Conservation (phyloP, 140 eudicot genomes). For the Stevia rebaudiana region DNA sequence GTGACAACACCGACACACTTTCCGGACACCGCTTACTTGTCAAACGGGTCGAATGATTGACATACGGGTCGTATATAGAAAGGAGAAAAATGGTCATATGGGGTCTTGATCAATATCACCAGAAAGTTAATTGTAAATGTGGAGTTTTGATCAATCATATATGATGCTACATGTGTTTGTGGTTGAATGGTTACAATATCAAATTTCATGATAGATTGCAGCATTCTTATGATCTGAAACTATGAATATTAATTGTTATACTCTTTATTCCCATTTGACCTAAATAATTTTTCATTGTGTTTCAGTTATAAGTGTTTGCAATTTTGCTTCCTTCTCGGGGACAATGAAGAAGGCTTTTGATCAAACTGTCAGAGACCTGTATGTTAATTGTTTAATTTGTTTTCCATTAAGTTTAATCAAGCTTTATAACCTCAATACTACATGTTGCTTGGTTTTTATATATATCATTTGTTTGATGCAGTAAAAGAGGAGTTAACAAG, state of each 20-base stretch:
- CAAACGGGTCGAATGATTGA: no score
- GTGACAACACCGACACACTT: not conserved
- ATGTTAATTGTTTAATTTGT: slow-evolving; percentile 33
- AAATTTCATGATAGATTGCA: not conserved
- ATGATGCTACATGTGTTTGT: slow-evolving; percentile 5
- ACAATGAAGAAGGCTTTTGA: slow-evolving; percentile 89
- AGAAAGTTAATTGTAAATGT: not conserved
- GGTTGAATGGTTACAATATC: not conserved
- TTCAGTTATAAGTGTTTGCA: slow-evolving; percentile 27
- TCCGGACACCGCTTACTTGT: no score
- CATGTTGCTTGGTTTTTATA: not conserved
- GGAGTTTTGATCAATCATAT: not conserved
- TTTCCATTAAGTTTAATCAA: not conserved
- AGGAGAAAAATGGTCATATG: no score
- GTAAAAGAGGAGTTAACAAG: slow-evolving; percentile 87
- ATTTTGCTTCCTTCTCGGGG: slow-evolving; percentile 24
- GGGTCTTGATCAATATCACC: not conserved
- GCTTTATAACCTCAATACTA: not conserved
- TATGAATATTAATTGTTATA: not conserved
- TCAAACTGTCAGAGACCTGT: slow-evolving; percentile 95
- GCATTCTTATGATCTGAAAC: no score
- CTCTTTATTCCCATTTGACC: not conserved
- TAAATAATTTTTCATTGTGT: not conserved
- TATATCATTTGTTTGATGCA: slow-evolving; percentile 27
- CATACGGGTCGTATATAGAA: no score